Evolutionary conservation across 139 green algal genomes (phyloP).

Genomic region (Picochlorum costavermella): DNA sequence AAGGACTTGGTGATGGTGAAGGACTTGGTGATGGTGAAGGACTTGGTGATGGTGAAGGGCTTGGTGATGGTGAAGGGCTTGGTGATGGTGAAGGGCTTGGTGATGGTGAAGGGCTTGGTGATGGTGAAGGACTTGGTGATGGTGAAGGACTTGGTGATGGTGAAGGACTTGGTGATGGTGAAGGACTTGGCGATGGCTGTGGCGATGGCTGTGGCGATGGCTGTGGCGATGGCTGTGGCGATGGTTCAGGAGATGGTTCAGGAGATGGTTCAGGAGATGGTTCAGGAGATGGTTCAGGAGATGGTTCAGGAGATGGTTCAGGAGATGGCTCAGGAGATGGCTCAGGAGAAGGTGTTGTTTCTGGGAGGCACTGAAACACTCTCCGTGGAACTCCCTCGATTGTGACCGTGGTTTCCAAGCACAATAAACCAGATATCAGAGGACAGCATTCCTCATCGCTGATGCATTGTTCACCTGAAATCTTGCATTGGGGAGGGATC

Average conservation of each 20-base stretch:
- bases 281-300: too few species aligned
- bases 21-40: too few species aligned
- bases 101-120: too few species aligned
- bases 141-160: not conserved
- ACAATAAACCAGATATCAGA: not conserved
- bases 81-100: too few species aligned
- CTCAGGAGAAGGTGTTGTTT: not conserved
- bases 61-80: too few species aligned
- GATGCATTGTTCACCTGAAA: not conserved
- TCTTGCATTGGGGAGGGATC: not conserved
- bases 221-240: too few species aligned
- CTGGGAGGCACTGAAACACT: not conserved
- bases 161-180: not conserved
- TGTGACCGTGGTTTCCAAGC: not conserved
- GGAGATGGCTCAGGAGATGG: not conserved
- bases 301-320: not conserved
- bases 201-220: not conserved
- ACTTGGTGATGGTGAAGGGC: too few species aligned
- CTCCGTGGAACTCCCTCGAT: not conserved
- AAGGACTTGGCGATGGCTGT: not conserved
- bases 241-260: not conserved
- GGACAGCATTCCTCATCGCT: slow-evolving; percentile 1
- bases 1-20: too few species aligned
- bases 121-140: not conserved
- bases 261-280: too few species aligned